Base-by-base conservation (phyloP, 352 stramenopile genomes). In the Phytophthora uliginosa region DNA sequence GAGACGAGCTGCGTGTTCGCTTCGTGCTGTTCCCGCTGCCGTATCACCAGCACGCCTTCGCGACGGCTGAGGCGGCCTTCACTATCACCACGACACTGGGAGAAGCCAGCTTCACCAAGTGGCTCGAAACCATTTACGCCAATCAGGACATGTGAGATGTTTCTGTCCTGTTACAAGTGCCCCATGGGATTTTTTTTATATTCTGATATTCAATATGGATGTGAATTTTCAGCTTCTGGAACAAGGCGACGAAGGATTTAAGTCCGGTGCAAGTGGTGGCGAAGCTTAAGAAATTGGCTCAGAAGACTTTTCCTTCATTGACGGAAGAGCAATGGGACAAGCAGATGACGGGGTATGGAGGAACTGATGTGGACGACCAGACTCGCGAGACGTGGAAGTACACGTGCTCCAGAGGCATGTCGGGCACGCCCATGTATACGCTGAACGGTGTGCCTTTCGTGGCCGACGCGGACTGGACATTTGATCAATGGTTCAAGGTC, bases 201-300 rank as follows among this genome's bases (percentile, higher is more conserved):
- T 31, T 0, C 28, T 31, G 28, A 42, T 5, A 7, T 42, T 42
- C 10, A 18, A 17, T 7, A 2, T 42, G 36, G 13, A 42, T 42
- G 13, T 42, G 36, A 15, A 17, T 42, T 42, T 62, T 50, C 59
- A 92, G 86, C 9, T 94, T 86, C 62, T 94, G 82, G 83, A 94
- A 96, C 82, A 92, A 93, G 67, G 62, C 64, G 26, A 95, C 89
- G n/a, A 92, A 95, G 66, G 88, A 94, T 45, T 56, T 93, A 53
- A 89, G 76, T 28, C 78, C 88, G 7, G 71, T 93, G n/a, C 64
- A 95, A 78, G 86, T 94, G 58, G 77, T 76, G 15, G 74, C 81
- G 13, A 84, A 92, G 61, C 82, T 94, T 26, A 85, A 78, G 34
- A 51, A 59, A 22, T 61, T 95, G 17, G 89, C 89, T 51, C 78